Evolutionary conservation across 2,329 filamentous ascomycete species (phyloP).

Genomic region (Trichoderma polysporum): DNA sequence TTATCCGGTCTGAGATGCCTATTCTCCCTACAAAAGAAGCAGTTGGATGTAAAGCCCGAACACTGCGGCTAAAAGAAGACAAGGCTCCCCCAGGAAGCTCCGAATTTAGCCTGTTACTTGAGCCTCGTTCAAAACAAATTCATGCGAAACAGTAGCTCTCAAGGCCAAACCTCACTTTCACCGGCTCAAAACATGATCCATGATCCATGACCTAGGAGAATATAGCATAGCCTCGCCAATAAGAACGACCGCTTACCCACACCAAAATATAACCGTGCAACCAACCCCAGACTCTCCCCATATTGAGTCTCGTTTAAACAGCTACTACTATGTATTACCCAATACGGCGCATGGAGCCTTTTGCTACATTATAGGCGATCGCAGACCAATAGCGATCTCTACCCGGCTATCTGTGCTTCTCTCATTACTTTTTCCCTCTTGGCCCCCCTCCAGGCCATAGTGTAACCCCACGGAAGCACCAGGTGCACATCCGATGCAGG

Average conservation of each 20-base stretch:
- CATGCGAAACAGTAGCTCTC: neutral
- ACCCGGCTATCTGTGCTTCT: neutral
- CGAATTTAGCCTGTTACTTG: constrained; percentile 3
- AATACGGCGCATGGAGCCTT: neutral
- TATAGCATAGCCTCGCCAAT: neutral
- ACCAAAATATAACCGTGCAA: neutral
- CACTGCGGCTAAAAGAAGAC: neutral
- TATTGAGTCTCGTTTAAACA: neutral
- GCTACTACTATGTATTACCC: neutral
- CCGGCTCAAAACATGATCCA: neutral
- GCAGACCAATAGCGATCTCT: neutral
- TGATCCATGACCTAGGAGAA: neutral
- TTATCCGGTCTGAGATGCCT: neutral
- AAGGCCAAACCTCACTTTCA: neutral
- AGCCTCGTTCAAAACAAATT: neutral
- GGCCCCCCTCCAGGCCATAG: neutral
- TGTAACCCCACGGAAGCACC: constrained; percentile 14
- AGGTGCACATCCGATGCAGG: constrained; percentile 15
- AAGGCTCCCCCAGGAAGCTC: neutral
- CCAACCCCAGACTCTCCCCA: constrained; percentile 8
- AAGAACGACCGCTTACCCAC: neutral
- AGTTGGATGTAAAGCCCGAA: neutral
- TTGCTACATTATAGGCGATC: neutral
- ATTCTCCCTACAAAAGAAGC: neutral
- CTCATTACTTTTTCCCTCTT: neutral